These are phyloP conservation scores for Penicillium desertorum DNA, from an alignment of 495 filamentous ascomycete species.

Conservation along the genomic window DNA sequence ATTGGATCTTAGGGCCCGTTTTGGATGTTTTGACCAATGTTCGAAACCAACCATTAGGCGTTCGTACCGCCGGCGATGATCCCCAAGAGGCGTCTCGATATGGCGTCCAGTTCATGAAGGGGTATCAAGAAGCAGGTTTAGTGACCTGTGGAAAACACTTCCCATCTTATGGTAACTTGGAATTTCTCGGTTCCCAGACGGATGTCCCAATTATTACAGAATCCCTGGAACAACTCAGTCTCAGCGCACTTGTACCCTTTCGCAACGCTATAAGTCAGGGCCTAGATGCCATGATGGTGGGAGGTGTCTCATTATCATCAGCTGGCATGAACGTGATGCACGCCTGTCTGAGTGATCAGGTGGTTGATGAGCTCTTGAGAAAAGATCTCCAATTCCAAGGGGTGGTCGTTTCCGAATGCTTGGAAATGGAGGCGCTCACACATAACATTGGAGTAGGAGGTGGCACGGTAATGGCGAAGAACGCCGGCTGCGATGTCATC, in stretches of 20 bases:
- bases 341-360: slow-evolving; percentile 85
- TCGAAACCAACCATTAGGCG: slow-evolving; percentile 80
- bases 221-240: slow-evolving; percentile 79
- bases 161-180: slow-evolving; percentile 88
- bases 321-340: slow-evolving; percentile 89
- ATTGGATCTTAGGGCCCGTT: slow-evolving; percentile 86
- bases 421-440: slow-evolving; percentile 92
- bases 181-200: slow-evolving; percentile 79
- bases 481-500: slow-evolving; percentile 85
- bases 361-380: slow-evolving; percentile 79
- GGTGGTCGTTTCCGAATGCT: slow-evolving; percentile 88
- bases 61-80: slow-evolving; percentile 80
- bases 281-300: slow-evolving; percentile 89
- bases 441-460: slow-evolving; percentile 92
- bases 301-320: slow-evolving; percentile 83
- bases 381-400: slow-evolving; percentile 82
- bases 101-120: slow-evolving; percentile 82
- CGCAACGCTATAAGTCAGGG: slow-evolving; percentile 80
- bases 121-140: slow-evolving; percentile 81
- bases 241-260: slow-evolving; percentile 82
- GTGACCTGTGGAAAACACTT: slow-evolving; percentile 91
- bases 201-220: slow-evolving; percentile 93
- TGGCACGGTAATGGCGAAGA: slow-evolving; percentile 90
- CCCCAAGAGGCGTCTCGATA: slow-evolving; percentile 88
- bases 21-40: slow-evolving; percentile 89